Evolutionary conservation across 2,329 filamentous ascomycete genomes (phyloP).

Genomic region (Cladosporium austrohemisphaericum): DNA sequence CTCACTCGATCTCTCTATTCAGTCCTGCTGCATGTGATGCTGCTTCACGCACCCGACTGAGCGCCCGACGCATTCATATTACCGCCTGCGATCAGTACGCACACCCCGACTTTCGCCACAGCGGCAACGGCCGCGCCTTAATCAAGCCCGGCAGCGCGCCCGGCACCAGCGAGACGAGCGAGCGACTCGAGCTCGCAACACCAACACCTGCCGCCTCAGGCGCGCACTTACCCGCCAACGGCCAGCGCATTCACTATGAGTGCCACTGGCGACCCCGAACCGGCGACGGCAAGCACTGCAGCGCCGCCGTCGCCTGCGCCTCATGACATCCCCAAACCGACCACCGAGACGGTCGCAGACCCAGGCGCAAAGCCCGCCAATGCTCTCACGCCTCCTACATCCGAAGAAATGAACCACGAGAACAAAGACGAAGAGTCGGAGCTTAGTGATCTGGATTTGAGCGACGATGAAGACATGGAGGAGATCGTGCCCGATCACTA

Average conservation of each 20-base stretch:
- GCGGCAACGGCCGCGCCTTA: background rate
- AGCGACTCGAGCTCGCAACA: constrained; percentile 13
- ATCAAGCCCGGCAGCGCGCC: constrained; percentile 10
- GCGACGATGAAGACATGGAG: constrained; percentile 37
- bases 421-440: constrained; percentile 45
- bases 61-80: constrained; percentile 11
- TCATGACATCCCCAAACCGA: constrained; percentile 24
- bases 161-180: constrained; percentile 3
- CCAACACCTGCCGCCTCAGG: background rate
- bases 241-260: constrained; percentile 17
- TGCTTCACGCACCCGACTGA: constrained; percentile 9
- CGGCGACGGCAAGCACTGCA: constrained; percentile 16
- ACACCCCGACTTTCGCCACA: constrained; percentile 1
- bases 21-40: background rate
- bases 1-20: background rate
- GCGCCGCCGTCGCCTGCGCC: constrained; percentile 25
- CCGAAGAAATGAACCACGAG: constrained; percentile 45
- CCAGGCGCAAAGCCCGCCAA: constrained; percentile 12
- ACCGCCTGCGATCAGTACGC: background rate
- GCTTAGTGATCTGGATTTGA: constrained; percentile 45
- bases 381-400: constrained; percentile 50
- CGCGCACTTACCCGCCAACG: constrained; percentile 5
- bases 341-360: constrained; percentile 21
- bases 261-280: constrained; percentile 16
- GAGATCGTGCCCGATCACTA: constrained; percentile 78